Evolutionary conservation across 495 filamentous ascomycete species (phyloP).

Genomic region (Aspergillus panamensis): DNA sequence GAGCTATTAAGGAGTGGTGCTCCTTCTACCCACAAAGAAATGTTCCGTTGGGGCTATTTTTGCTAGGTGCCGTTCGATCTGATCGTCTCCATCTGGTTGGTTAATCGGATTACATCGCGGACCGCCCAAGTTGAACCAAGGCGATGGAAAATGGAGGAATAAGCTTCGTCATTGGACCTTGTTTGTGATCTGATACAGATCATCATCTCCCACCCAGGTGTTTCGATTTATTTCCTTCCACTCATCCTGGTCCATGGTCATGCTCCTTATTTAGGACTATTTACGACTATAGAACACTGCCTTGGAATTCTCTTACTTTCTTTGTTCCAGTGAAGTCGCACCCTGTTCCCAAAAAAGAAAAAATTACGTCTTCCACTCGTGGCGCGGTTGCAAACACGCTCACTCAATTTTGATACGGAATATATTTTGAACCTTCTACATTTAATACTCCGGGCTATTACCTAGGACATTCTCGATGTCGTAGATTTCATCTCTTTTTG

Average conservation of each 20-base stretch:
- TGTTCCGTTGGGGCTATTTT: not conserved
- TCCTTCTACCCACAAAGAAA: not conserved
- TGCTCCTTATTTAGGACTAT: not conserved
- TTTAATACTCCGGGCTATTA: not conserved
- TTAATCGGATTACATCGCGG: constrained; percentile 5
- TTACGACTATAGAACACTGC: constrained; percentile 1
- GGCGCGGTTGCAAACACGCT: not conserved
- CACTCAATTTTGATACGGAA: not conserved
- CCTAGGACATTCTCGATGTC: not conserved
- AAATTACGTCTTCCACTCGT: not conserved
- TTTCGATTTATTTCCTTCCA: not conserved
- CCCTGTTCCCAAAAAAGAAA: not conserved
- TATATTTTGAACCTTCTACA: not conserved
- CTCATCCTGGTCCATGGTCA: not conserved
- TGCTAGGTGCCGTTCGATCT: constrained; percentile 13
- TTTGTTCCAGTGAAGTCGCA: not conserved
- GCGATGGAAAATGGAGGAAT: constrained; percentile 12
- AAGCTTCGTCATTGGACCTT: constrained; percentile 15
- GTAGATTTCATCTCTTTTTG: no score
- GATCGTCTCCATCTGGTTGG: constrained; percentile 16
- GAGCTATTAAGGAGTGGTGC: not conserved
- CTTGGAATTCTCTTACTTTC: not conserved
- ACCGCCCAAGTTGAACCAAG: not conserved
- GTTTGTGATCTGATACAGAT: constrained; percentile 10
- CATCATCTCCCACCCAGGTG: not conserved